Percentiles rank a stretch among this genome's conserved stretches.
Evolutionary conservation across 495 filamentous ascomycete species (phyloP).

Genomic region (Chlorociboria aeruginascens): DNA sequence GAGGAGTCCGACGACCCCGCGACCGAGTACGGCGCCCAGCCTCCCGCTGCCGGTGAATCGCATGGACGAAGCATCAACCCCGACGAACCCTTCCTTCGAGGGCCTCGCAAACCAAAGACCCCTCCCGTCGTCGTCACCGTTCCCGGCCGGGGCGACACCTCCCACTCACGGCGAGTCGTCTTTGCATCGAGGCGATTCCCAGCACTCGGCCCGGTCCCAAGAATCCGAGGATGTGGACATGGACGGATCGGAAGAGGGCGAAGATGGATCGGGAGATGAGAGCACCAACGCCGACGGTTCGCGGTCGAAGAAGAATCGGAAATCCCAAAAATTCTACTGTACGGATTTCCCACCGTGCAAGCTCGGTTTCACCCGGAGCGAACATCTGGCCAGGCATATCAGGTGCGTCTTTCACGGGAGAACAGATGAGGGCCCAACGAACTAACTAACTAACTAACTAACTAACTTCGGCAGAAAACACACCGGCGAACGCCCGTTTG

Average conservation of each 20-base stretch:
- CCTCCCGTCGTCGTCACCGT: constrained; percentile 45
- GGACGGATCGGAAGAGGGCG: constrained; percentile 50
- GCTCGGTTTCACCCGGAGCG: constrained; percentile 90
- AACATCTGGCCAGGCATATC: constrained; percentile 91
- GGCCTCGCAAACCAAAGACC: constrained; percentile 44
- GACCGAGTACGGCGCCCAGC: constrained; percentile 31
- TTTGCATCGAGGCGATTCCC: constrained; percentile 43
- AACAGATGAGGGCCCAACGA: too few relatives aligned
- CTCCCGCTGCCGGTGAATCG: constrained; percentile 22
- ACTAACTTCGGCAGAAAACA: constrained; percentile 59
- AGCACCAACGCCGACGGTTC: constrained; percentile 54
- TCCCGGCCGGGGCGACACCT: constrained; percentile 33
- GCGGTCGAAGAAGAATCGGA: constrained; percentile 64
- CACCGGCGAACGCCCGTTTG: constrained; percentile 92
- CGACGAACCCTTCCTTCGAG: constrained; percentile 49
- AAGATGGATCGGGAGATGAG: constrained; percentile 68
- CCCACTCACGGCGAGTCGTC: constrained; percentile 25
- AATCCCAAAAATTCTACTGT: constrained; percentile 92
- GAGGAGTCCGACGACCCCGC: constrained; percentile 51
- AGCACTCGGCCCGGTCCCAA: constrained; percentile 48
- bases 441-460: too few relatives aligned
- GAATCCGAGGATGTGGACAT: constrained; percentile 67
- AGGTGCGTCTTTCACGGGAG: constrained; percentile 37
- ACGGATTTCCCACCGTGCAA: constrained; percentile 94
- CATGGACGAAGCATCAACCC: constrained; percentile 41